Base-by-base conservation (phyloP, 306 rosid species). In the Cucurbita argyrosperma region DNA sequence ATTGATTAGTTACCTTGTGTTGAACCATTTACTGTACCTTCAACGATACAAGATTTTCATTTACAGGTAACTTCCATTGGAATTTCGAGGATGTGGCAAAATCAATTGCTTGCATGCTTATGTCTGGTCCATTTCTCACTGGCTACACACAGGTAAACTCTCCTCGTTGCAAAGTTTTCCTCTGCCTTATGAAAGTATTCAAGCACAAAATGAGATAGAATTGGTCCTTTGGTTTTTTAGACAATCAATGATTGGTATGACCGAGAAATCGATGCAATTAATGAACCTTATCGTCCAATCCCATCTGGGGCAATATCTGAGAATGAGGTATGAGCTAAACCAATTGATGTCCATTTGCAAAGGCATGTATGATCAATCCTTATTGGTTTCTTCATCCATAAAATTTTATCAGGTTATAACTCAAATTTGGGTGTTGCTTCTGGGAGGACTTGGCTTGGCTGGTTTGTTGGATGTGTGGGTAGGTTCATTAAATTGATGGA, bases 211-310 rank as follows among this genome's bases (percentile, higher is more conserved):
- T 64, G 18, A 65, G 26, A 8, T 52, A 45, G 6, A 74, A 61
- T 39, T 39, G 45, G 73, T 78, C 75, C 11, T 71, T 21, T 78
- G 53, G 55, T 50, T 38, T 76, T 74, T 71, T 67, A 94, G 99
- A 94, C 99, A 37, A 49, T 94, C 65, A 94, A 94, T 79, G 99
- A 94, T 79, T 94, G 97, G 97, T 94, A 94, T 82, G 99, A 91
- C 85, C 84, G 97, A 83, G 99, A 94, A 69, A 89, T 91, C 18
- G 97, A 94, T 85, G 99, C 99, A 23, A 94, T 94, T 58, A 94
- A 94, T 43, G 99, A 94, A 79, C 99, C 99, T 76, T 94, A 94
- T 74, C 90, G 99, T 53, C 99, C 99, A 54, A 94, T 94, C 86
- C 99, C 99, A 74, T 94, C 99, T 0, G 99, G 99, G 37, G 92